These are phyloP conservation scores for Escallonia herrerae DNA, from an alignment of 129 eudicot genomes.

Conservation along the genomic window DNA sequence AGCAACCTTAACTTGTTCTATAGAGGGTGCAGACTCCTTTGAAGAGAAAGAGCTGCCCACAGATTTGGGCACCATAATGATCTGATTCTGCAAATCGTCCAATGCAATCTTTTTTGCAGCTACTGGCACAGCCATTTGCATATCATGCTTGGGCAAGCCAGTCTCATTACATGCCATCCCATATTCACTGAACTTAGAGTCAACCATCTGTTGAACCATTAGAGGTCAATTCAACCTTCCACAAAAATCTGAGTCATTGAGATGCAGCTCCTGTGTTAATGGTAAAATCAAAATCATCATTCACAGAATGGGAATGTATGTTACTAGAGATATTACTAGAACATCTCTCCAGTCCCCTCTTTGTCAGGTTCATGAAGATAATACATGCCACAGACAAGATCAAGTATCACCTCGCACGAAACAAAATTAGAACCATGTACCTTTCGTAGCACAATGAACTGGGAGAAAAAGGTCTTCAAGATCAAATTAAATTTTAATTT, in stretches of 20 bases:
- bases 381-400: no score
- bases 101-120: conserved; percentile 30
- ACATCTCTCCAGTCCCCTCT: no score
- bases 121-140: conserved; percentile 22
- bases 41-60: conserved; percentile 24
- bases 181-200: conserved; percentile 37
- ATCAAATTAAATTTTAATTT: no score
- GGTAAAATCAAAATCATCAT: no score
- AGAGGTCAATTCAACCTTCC: conserved; percentile 8
- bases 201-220: conserved; percentile 62
- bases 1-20: conserved; percentile 33
- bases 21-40: conserved; percentile 21
- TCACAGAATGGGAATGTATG: no score
- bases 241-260: not conserved
- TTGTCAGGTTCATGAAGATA: no score
- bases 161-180: conserved; percentile 39
- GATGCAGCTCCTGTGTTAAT: not conserved
- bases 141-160: conserved; percentile 39
- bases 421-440: no score
- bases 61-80: conserved; percentile 33
- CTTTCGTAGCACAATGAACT: no score
- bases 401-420: no score
- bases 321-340: no score
- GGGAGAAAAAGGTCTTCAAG: no score
- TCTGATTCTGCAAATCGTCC: conserved; percentile 37